phyloP scores from a whole-genome alignment of 148 eudicot genomes.

The Vaccinium vitisidaea region DNA sequence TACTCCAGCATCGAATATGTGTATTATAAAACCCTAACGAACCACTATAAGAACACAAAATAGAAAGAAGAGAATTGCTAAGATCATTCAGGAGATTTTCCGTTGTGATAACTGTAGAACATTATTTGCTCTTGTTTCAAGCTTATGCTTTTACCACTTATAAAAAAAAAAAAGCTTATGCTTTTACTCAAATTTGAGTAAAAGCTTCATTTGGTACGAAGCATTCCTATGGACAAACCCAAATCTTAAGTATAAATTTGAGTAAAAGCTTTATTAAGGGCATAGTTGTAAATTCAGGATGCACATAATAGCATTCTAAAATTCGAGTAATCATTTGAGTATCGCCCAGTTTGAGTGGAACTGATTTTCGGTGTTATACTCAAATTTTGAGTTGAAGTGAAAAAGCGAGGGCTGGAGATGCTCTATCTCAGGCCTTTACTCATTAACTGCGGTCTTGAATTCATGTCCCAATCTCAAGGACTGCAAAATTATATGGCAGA shows the following conservation, averaged over 20 bases:
- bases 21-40: no score
- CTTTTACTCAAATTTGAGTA: no score
- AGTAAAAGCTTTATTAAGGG: not conserved
- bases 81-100: constrained; percentile 62
- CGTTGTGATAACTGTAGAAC: not conserved
- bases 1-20: no score
- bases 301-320: not conserved
- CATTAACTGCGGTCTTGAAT: not conserved
- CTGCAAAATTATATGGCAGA: not conserved
- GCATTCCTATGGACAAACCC: not conserved
- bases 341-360: not conserved
- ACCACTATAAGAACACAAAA: constrained; percentile 5
- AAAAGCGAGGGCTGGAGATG: not conserved
- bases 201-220: not conserved
- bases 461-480: not conserved
- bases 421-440: not conserved
- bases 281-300: not conserved
- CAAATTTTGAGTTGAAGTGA: not conserved
- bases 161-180: no score
- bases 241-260: not conserved
- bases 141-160: not conserved
- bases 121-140: not conserved
- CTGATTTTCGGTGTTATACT: not conserved
- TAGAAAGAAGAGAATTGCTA: constrained; percentile 75
- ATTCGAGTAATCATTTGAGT: not conserved